A percentile compares a stretch with the other conserved stretches of the same genome.
phyloP scores from a whole-genome alignment of 768 basidiomycete species.

The Tylopilus cervinicoccineus region DNA sequence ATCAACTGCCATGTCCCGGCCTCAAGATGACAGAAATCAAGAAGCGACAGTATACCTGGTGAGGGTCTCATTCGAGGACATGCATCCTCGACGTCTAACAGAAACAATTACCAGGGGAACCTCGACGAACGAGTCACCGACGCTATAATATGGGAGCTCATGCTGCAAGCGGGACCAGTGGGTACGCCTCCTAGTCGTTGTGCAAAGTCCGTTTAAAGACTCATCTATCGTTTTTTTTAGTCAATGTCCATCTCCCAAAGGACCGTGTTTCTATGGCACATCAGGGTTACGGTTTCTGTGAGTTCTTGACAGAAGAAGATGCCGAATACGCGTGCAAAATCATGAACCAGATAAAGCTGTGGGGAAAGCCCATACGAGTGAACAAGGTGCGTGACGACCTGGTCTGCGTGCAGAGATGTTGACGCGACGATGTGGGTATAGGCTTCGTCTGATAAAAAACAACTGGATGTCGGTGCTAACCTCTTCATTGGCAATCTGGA shows the following conservation, averaged over 20 bases:
- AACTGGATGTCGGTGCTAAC: slow-evolving; percentile 96
- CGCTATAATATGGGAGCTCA: slow-evolving; percentile 95
- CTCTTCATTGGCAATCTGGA: slow-evolving; percentile 95
- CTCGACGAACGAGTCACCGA: slow-evolving; percentile 94
- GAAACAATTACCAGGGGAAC: slow-evolving; percentile 63
- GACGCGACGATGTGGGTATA: slow-evolving; percentile 31
- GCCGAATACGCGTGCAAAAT: slow-evolving; percentile 99
- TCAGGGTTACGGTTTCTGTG: slow-evolving; percentile 99
- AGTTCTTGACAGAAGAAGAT: slow-evolving; percentile 98
- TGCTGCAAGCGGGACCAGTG: slow-evolving; percentile 98
- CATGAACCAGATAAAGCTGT: slow-evolving; percentile 99
- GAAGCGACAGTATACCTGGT: slow-evolving; percentile 90
- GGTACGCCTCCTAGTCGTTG: slow-evolving; percentile 50
- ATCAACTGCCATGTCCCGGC: slow-evolving; percentile 36
- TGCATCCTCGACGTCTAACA: background rate
- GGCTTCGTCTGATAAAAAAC: slow-evolving; percentile 98
- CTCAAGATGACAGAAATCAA: slow-evolving; percentile 87
- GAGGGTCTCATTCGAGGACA: slow-evolving; percentile 2
- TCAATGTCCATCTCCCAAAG: slow-evolving; percentile 97
- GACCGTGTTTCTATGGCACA: slow-evolving; percentile 98
- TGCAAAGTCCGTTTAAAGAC: background rate
- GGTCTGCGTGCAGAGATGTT: background rate
- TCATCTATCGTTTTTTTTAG: slow-evolving; percentile 37
- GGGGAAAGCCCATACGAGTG: slow-evolving; percentile 97
- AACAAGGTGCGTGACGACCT: slow-evolving; percentile 75